Conservation (phyloP, 2,329 filamentous ascomycete genomes). For the Aspergillus quadrilineatus region DNA sequence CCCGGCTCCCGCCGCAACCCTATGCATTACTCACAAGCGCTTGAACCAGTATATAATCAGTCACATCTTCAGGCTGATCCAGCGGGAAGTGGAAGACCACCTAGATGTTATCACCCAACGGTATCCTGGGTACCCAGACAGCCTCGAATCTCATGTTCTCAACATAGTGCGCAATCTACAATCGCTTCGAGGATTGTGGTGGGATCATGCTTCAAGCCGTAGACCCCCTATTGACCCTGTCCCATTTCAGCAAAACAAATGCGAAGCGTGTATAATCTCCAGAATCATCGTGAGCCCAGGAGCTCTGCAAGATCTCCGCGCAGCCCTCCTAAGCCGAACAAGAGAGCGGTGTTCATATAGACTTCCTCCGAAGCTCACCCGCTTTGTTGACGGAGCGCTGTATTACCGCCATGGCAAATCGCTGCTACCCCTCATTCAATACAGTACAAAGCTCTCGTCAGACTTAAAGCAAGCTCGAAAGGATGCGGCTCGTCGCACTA, state of each 20-base stretch:
- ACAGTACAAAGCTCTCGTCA: slow-evolving; percentile 9
- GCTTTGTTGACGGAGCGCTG: slow-evolving; percentile 30
- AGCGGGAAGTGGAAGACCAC: slow-evolving; percentile 26
- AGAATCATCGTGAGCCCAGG: slow-evolving; percentile 28
- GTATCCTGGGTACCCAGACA: slow-evolving; percentile 14
- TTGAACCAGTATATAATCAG: slow-evolving; percentile 27
- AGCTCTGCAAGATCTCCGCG: slow-evolving; percentile 31
- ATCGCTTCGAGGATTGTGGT: slow-evolving; percentile 36
- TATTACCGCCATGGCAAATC: slow-evolving; percentile 17
- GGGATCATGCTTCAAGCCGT: slow-evolving; percentile 10
- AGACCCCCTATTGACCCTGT: slow-evolving; percentile 16
- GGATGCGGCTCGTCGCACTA: neutral
- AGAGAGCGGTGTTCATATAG: slow-evolving; percentile 23
- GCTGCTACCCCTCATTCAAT: slow-evolving; percentile 4
- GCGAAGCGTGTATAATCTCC: slow-evolving; percentile 40
- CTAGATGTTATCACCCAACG: slow-evolving; percentile 23
- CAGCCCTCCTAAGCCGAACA: slow-evolving; percentile 32
- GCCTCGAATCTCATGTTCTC: slow-evolving; percentile 14
- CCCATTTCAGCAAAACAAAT: slow-evolving; percentile 33
- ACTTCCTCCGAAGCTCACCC: slow-evolving; percentile 26
- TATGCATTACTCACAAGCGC: slow-evolving; percentile 25
- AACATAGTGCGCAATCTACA: slow-evolving; percentile 22
- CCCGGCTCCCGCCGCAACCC: slow-evolving; percentile 16
- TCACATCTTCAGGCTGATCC: slow-evolving; percentile 22
- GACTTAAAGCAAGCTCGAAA: slow-evolving; percentile 17